A percentile compares a stretch with the other conserved stretches of the same genome.
Conservation (phyloP, 345 rosid genomes). For the Eucalyptus tenuipes region DNA sequence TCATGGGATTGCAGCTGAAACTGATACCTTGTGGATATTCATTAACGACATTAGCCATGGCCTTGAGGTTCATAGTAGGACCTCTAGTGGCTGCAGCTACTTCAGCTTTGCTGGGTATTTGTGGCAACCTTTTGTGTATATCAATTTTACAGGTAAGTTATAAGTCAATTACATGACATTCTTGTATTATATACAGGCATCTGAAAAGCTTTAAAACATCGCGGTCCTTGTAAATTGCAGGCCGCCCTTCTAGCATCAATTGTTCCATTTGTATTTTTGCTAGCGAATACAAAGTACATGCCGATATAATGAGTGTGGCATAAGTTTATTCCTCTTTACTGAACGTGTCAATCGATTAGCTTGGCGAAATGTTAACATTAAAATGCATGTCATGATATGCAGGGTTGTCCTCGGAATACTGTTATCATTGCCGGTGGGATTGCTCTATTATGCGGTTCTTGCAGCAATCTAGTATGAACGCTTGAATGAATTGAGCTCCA, state of each 20-base stretch:
- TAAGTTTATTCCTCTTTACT: conserved; percentile 8
- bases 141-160: not conserved
- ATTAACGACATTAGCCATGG: not conserved
- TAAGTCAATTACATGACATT: not conserved
- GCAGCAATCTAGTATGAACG: not conserved
- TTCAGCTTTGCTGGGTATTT: not conserved
- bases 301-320: conserved; percentile 63
- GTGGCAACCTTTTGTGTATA: not conserved
- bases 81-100: conserved; percentile 5
- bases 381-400: not conserved
- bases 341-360: not conserved
- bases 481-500: not conserved
- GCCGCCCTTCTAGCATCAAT: conserved; percentile 67
- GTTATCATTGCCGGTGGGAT: conserved; percentile 32
- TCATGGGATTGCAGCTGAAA: conserved; percentile 5
- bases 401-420: conserved; percentile 44
- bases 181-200: not conserved
- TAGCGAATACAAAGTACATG: conserved; percentile 52
- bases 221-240: conserved; percentile 1
- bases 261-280: conserved; percentile 68
- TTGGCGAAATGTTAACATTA: not conserved
- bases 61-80: not conserved
- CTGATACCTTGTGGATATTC: not conserved
- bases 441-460: conserved; percentile 21
- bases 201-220: not conserved